Base-by-base conservation (phyloP, 1,284 basidiomycete species). In the Sphagnurus paluster region DNA sequence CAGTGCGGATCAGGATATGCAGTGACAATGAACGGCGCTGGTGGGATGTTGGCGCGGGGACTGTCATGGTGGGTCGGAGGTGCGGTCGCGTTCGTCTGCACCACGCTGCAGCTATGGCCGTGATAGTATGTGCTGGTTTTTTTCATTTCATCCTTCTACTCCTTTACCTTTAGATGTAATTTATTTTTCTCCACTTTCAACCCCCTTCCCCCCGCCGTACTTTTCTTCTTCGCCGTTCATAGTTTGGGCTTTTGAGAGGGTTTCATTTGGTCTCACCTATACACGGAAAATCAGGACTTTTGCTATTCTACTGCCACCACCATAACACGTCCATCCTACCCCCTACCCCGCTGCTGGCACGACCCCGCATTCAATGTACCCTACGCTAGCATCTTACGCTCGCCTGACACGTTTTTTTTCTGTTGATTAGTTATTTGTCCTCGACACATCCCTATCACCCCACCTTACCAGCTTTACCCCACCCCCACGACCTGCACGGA, bases 1-100 rank as follows among this genome's bases (percentile, higher is more conserved):
- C 50, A 56, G 26, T 71, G 69, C 44, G 69, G 69, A 20, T 41
- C 54, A 9, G 50, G 46, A 13, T 51, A 39, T 37, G 49, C 49
- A 17, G 33, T 36, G 19, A 44, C 34, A 10, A 20, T 23, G 3
- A 52, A 21, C 39, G 32, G 32, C n/a, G 39, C 28, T 9, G 25
- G 20, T 10, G 21, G 23, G 16, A 14, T 21, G 20, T 20, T 44
- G 9, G 11, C 30, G 20, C 38, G 21, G 6, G 36, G 29, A n/a
- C 19, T 23, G 21, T 39, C 37, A 24, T 37, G 35, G 39, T 46
- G 48, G 44, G 37, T 35, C 3, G 47, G 25, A 23, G 20, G 39
- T 33, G 35, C 34, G 10, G 32, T 42, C 21, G 32, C 50, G 29
- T n/a, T 53, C 23, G 25, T 52, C 7, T 26, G 51, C 17, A 29